Base-by-base conservation (phyloP, 768 basidiomycete genomes). In the Nidularia sp. region DNA sequence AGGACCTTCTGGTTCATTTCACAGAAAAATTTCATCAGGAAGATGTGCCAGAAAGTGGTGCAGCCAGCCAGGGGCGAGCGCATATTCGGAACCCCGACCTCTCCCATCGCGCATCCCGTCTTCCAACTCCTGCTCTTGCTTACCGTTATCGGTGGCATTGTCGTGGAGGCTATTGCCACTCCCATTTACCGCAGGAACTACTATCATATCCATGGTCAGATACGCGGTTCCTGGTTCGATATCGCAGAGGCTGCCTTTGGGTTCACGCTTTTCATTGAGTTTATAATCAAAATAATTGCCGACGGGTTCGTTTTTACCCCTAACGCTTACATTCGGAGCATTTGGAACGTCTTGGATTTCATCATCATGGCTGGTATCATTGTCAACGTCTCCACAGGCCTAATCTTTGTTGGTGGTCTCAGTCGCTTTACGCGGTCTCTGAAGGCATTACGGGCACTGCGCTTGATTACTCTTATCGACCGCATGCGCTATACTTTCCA, bases 301-400 rank as follows among this genome's bases (percentile, higher is more conserved):
- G 96, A 98, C 62, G 96, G 96, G 0, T 88, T 96, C 66, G 62
- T 88, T 10, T 93, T 94, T 70, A 86, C 90, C 0, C 93, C 93
- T 0, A 94, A 94, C 59, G 93, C 93, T 0, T 98, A 98, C 63
- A 66, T 97, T 31, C 85, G 86, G 29, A 90, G 89, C 55, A 85
- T 94, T 6, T 98, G 94, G 93, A 98, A 98, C 65, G 67, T 87
- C 59, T 71, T 98, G 52, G 96, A 98, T 69, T 86, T 95, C 58
- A 65, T 91, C 62, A 87, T 98, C 64, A 81, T 98, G 72, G 65
- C 72, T 34, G 88, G 91, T 4, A 67, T 96, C 32, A 67, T 93
- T 25, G 75, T 88, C 62, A 94, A 91, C 55, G 77, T 90, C 48
- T 75, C 79, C 0, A 88, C 85, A 0, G 82, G 81, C 1, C 70